These are phyloP conservation scores for Phyllosticta paracitricarpa DNA, from an alignment of 2,329 filamentous ascomycete species.

Conservation along the genomic window DNA sequence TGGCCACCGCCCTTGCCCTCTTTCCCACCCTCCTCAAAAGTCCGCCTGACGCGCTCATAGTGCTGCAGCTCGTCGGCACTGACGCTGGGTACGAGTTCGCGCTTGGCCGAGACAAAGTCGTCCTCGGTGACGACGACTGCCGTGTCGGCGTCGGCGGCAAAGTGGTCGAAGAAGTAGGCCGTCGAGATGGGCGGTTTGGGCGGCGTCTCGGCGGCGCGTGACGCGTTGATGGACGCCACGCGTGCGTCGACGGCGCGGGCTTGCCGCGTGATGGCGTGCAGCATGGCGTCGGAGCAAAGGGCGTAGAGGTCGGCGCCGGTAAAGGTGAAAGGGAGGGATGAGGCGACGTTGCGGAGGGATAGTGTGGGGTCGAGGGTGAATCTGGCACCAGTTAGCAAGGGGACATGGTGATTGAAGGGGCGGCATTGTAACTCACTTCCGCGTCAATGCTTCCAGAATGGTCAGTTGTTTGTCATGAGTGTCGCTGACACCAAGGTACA, in stretches of 20 bases:
- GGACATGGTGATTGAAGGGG: constrained; percentile 1
- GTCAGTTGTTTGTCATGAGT: constrained; percentile 94
- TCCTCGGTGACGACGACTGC: constrained; percentile 80
- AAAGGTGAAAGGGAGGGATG: constrained; percentile 82
- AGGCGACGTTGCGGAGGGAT: constrained; percentile 64
- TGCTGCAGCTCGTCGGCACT: constrained; percentile 85
- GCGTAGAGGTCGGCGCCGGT: constrained; percentile 97
- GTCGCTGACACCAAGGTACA: constrained; percentile 92
- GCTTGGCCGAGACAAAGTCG: constrained; percentile 74
- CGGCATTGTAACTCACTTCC: constrained; percentile 58
- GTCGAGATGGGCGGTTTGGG: constrained; percentile 54
- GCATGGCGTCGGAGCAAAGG: constrained; percentile 94
- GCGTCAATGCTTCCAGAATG: constrained; percentile 85
- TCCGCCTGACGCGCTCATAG: constrained; percentile 72
- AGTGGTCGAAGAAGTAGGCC: constrained; percentile 92
- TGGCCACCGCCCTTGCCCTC: constrained; percentile 33
- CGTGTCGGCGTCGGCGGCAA: constrained; percentile 71
- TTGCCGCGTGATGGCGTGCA: constrained; percentile 92
- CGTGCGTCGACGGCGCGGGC: constrained; percentile 75
- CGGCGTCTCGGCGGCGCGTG: constrained; percentile 13
- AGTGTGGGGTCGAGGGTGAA: constrained; percentile 76
- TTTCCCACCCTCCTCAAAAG: constrained; percentile 61
- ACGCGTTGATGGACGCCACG: constrained; percentile 58
- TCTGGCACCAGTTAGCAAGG: constrained; percentile 33
- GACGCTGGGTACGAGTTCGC: constrained; percentile 85